Evolutionary conservation across 306 rosid genomes (phyloP), one percentile per base, ranked within the genome.

Genomic region (Dicorynia guianensis): DNA sequence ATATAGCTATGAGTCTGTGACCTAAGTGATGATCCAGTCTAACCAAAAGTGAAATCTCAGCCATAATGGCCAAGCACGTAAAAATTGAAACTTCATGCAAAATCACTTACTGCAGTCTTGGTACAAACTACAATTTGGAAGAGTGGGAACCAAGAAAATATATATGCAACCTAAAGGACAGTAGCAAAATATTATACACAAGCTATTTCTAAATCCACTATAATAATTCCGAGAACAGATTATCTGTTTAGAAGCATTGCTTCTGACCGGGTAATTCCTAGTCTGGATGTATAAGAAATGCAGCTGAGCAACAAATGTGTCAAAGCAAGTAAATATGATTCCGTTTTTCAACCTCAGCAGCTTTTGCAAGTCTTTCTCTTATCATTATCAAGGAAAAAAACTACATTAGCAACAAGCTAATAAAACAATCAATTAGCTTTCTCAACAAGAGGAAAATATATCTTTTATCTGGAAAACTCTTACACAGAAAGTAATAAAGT

Each of bases 21-120:
- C 7, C n/a, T 7, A 61, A 46, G 19, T 20, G 54, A 62, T 34
- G 47, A 33, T 44, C 11, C 3, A 0, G 1, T 20, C 73, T 11
- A 15, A 35, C 36, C 44, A 63, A 44, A 9, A 35, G 47, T 20
- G 30, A 67, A 25, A 25, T 46, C 43, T 33, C 40, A 54, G 55
- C 33, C 36, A 64, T 18, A 25, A 25, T 25, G 20, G 40, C 19
- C 49, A 69, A 63, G 57, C 20, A 63, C 40, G 4, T 55, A 63
- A 47, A 34, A 38, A 61, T 3, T 5, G 46, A 43, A 56, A 25
- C 30, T 25, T 25, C 1, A 7, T n/a, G 8, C 7, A 55, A 38
- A 36, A 71, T 17, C 35, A 63, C 40, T 30, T 56, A 64, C 75
- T 17, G 35, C 67, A 59, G 77, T 49, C 69, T 69, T 42, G 63